A percentile compares a stretch with the other conserved stretches of the same genome.
Conservation (phyloP, 306 rosid genomes). For the Sesbania bispinosa region DNA sequence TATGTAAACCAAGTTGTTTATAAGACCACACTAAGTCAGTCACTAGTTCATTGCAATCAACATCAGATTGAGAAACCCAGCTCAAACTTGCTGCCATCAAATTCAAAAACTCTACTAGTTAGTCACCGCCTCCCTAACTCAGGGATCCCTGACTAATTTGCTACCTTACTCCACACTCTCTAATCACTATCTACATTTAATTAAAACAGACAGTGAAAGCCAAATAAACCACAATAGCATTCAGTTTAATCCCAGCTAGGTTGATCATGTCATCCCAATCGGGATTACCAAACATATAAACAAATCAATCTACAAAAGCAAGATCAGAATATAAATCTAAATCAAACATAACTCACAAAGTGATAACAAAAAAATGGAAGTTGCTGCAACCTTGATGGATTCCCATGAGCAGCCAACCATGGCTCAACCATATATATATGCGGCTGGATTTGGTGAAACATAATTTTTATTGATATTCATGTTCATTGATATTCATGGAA, state of each 20-base stretch:
- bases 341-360: neutral
- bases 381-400: conserved; percentile 70
- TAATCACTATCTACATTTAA: neutral
- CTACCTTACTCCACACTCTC: neutral
- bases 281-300: neutral
- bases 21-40: neutral
- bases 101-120: neutral
- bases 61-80: neutral
- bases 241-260: conserved; percentile 19
- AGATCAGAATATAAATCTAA: neutral
- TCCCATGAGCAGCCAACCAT: conserved; percentile 95
- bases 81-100: conserved; percentile 1
- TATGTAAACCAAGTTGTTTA: too few species aligned
- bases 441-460: too few species aligned
- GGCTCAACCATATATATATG: conserved; percentile 98
- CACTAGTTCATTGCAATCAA: neutral
- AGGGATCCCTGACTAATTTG: neutral
- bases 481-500: too few species aligned
- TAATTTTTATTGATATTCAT: too few species aligned
- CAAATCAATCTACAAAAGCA: conserved; percentile 8
- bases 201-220: neutral
- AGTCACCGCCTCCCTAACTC: neutral
- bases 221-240: neutral
- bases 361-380: neutral
- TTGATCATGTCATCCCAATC: neutral